Conservation (phyloP, 495 filamentous ascomycete species). For the Podospora conica region DNA sequence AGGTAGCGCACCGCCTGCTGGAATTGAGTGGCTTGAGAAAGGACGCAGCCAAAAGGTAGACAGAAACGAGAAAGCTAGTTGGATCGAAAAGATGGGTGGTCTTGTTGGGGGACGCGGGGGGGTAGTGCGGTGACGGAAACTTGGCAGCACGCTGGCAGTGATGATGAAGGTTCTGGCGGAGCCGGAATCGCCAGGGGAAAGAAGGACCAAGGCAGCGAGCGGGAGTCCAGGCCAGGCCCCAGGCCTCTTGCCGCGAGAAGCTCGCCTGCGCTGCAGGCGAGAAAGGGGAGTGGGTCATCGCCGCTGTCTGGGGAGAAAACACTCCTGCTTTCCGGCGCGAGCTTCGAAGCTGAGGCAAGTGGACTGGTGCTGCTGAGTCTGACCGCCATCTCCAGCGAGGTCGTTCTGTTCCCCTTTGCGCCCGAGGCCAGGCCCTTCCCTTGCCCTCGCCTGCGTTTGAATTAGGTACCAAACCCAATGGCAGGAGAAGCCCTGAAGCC, state of each 20-base stretch:
- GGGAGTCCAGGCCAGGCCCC: not conserved
- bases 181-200: not conserved
- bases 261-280: not conserved
- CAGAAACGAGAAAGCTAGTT: not conserved
- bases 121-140: not conserved
- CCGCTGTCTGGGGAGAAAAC: not conserved
- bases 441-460: not conserved
- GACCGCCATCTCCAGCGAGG: not conserved
- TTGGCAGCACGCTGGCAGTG: not conserved
- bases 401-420: not conserved
- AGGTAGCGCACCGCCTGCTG: not conserved
- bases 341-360: not conserved
- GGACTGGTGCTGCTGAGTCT: not conserved
- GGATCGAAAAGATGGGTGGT: not conserved
- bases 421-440: not conserved
- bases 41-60: not conserved
- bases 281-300: not conserved
- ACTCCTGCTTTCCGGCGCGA: not conserved
- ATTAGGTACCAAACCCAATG: not conserved
- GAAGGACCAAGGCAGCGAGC: not conserved
- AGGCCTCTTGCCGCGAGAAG: not conserved
- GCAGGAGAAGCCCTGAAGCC: not conserved
- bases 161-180: not conserved
- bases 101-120: not conserved
- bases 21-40: not conserved